A percentile compares a stretch with the other conserved stretches of the same genome.
Conservation (phyloP, 371 early-diverging fungal species). For the Mortierella sp. region DNA sequence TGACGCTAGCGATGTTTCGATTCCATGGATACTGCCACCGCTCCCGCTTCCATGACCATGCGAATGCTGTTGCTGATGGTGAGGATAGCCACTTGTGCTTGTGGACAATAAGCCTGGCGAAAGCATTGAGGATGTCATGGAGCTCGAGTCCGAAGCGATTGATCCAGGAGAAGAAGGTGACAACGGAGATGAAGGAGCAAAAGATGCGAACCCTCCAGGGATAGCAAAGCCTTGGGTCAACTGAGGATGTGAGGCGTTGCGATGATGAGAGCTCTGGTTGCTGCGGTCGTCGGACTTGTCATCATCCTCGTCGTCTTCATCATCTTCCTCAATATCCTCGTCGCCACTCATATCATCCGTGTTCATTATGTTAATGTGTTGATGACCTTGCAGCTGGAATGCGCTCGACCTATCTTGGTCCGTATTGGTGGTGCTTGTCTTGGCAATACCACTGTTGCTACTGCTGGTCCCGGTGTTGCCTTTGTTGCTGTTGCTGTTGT, state of each 20-base stretch:
- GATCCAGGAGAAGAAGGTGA: conserved; percentile 49
- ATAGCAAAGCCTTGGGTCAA: conserved; percentile 47
- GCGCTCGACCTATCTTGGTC: conserved; percentile 11
- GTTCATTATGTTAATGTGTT: conserved; percentile 46
- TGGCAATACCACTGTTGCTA: not conserved
- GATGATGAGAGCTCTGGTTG: conserved; percentile 30
- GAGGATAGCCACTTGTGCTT: conserved; percentile 7
- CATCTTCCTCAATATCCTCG: conserved; percentile 17
- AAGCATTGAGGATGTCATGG: conserved; percentile 46
- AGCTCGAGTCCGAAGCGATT: conserved; percentile 26
- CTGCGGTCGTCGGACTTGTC: conserved; percentile 9
- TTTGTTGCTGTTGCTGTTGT: not conserved
- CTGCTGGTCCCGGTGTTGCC: not conserved
- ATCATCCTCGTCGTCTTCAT: conserved; percentile 13
- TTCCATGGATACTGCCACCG: conserved; percentile 22
- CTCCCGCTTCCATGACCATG: conserved; percentile 14
- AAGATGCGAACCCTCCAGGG: conserved; percentile 21
- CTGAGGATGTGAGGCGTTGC: conserved; percentile 39
- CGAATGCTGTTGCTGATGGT: conserved; percentile 12
- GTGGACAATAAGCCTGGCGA: conserved; percentile 31
- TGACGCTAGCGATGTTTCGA: conserved; percentile 49
- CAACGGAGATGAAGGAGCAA: conserved; percentile 38
- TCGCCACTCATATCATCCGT: conserved; percentile 37
- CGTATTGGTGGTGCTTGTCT: not conserved
- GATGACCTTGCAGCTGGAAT: conserved; percentile 23